Evolutionary conservation across 176 grass and related monocot species (phyloP).

Genomic region (Carex cristatella): DNA sequence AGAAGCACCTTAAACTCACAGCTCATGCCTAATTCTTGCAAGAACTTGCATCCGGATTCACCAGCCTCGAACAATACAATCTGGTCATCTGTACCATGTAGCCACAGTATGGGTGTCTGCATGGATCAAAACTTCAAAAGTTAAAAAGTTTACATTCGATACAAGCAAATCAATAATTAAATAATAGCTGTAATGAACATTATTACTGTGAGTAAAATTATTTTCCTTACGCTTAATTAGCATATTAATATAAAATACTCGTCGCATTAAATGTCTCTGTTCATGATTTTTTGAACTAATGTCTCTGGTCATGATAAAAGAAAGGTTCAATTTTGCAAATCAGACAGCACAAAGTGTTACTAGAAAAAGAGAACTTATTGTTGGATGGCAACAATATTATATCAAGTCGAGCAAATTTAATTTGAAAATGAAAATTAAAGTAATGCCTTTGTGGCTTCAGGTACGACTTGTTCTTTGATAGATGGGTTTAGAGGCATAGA

Average conservation of each 20-base stretch:
- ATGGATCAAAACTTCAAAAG: neutral
- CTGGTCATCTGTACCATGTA: conserved; percentile 28
- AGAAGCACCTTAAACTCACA: conserved; percentile 25
- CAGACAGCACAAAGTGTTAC: neutral
- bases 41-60: conserved; percentile 21
- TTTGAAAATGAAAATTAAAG: neutral
- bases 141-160: neutral
- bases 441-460: conserved; percentile 69
- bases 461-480: conserved; percentile 49
- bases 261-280: neutral
- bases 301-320: neutral
- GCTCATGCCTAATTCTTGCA: conserved; percentile 30
- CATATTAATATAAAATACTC: neutral
- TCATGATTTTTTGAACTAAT: neutral
- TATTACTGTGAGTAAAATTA: neutral
- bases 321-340: neutral
- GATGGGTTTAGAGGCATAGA: conserved; percentile 78
- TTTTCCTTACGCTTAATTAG: neutral
- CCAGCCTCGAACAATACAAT: conserved; percentile 23
- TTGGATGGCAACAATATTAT: neutral
- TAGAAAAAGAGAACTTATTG: neutral
- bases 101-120: conserved; percentile 30
- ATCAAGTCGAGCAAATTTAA: neutral
- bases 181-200: neutral
- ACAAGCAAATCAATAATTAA: neutral